These are phyloP conservation scores for Fusarium tricinctum DNA, from an alignment of 2,329 filamentous ascomycete genomes.

Conservation along the genomic window DNA sequence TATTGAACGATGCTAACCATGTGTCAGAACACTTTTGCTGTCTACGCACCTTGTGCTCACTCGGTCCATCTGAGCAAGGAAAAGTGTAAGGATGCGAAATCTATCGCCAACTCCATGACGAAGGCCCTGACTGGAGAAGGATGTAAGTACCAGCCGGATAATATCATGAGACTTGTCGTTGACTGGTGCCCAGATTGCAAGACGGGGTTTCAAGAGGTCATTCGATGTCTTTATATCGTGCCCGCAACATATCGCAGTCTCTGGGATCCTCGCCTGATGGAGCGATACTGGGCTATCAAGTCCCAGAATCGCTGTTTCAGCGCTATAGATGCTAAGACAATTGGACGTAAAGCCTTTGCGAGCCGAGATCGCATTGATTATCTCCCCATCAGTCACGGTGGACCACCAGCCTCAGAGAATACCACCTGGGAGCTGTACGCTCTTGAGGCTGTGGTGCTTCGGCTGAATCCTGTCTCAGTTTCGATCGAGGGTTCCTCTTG, in stretches of 20 bases:
- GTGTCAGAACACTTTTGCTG: slow-evolving; percentile 6
- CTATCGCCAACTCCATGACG: neutral
- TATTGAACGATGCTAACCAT: neutral
- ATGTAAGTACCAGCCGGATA: slow-evolving; percentile 1
- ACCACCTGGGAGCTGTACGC: slow-evolving; percentile 15
- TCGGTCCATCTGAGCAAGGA: neutral
- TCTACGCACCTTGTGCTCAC: slow-evolving; percentile 26
- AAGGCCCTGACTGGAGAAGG: neutral
- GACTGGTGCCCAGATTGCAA: slow-evolving; percentile 19
- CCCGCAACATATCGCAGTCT: slow-evolving; percentile 1
- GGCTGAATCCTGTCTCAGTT: slow-evolving; percentile 6
- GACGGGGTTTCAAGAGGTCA: neutral
- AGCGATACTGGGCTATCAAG: slow-evolving; percentile 21
- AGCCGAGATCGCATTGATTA: slow-evolving; percentile 4
- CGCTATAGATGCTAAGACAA: neutral
- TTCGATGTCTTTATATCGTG: neutral
- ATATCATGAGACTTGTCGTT: neutral
- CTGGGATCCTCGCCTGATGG: slow-evolving; percentile 17
- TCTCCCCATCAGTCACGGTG: neutral
- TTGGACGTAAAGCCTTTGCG: neutral
- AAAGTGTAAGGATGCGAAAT: slow-evolving; percentile 1
- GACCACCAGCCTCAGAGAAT: neutral
- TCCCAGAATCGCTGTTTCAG: neutral
- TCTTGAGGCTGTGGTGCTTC: neutral
- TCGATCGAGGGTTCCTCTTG: slow-evolving; percentile 1